These are phyloP conservation scores for Lipomyces orientalis DNA, from an alignment of 805 yeast species.

Conservation along the genomic window DNA sequence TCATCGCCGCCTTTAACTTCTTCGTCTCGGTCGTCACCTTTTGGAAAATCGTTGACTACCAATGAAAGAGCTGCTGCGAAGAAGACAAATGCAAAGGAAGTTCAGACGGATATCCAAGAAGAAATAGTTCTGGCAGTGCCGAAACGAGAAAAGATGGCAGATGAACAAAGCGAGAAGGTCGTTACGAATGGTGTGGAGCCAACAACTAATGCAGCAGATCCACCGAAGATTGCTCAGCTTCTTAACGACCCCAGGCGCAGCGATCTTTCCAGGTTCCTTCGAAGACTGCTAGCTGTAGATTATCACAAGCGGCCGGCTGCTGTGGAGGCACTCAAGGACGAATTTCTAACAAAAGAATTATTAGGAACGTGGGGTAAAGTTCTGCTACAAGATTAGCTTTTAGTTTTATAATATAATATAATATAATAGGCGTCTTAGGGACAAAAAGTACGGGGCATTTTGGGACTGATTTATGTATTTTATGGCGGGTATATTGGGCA, in stretches of 20 bases:
- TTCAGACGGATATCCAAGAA: background rate
- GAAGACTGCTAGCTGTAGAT: slow-evolving; percentile 20
- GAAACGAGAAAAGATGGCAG: background rate
- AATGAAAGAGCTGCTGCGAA: background rate
- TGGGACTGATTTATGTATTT: background rate
- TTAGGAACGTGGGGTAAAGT: slow-evolving; percentile 35
- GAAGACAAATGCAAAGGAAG: background rate
- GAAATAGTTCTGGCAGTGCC: background rate
- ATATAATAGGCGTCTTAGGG: background rate
- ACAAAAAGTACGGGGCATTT: background rate
- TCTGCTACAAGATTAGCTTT: slow-evolving; percentile 2
- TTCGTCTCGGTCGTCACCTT: slow-evolving; percentile 3
- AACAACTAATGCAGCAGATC: background rate
- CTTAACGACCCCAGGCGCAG: slow-evolving; percentile 21
- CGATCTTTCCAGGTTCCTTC: slow-evolving; percentile 22
- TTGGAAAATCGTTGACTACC: background rate
- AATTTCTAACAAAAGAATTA: slow-evolving; percentile 26
- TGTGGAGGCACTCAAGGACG: slow-evolving; percentile 26
- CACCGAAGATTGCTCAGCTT: slow-evolving; percentile 6
- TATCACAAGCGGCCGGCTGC: slow-evolving; percentile 24
- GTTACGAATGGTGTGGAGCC: background rate
- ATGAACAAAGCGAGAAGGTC: background rate
- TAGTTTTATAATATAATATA: too few relatives aligned
- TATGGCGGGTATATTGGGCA: background rate
- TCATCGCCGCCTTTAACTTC: background rate